phyloP scores from a whole-genome alignment of 1,139 yeast species.

The Debaryomyces udenii region DNA sequence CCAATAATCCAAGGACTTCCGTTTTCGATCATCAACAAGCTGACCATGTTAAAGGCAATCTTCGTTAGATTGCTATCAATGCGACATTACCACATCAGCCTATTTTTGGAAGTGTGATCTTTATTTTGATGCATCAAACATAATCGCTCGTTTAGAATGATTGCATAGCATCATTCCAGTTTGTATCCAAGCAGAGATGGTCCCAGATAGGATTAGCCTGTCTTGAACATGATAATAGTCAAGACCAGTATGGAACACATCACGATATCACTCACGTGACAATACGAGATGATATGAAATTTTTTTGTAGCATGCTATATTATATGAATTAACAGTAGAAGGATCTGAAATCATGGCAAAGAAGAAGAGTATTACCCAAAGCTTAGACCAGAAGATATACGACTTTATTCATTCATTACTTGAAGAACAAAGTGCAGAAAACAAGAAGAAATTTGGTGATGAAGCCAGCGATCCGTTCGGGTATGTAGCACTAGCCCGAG shows the following conservation, averaged over 20 bases:
- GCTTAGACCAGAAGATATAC: slow-evolving; percentile 54
- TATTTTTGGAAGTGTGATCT: no score
- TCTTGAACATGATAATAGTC: no score
- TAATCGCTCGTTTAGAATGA: no score
- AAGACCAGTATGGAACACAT: neutral
- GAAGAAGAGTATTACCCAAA: slow-evolving; percentile 28
- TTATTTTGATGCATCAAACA: no score
- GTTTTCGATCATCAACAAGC: neutral
- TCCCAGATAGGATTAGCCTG: no score
- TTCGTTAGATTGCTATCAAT: slow-evolving; percentile 1
- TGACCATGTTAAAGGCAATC: neutral
- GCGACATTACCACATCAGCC: neutral
- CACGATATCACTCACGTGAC: slow-evolving; percentile 7
- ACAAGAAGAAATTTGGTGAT: slow-evolving; percentile 27
- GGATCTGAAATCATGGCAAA: slow-evolving; percentile 17
- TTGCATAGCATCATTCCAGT: no score
- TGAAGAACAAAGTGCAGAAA: slow-evolving; percentile 53
- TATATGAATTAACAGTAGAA: no score
- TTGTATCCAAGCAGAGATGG: no score
- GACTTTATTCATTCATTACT: slow-evolving; percentile 52
- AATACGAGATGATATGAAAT: slow-evolving; percentile 8
- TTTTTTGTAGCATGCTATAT: slow-evolving; percentile 1
- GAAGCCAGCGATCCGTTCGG: slow-evolving; percentile 35
- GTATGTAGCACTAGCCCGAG: slow-evolving; percentile 61
- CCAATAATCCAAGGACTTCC: no score